Conservation (phyloP, 1,284 basidiomycete genomes). For the Rhodotorula sp. region DNA sequence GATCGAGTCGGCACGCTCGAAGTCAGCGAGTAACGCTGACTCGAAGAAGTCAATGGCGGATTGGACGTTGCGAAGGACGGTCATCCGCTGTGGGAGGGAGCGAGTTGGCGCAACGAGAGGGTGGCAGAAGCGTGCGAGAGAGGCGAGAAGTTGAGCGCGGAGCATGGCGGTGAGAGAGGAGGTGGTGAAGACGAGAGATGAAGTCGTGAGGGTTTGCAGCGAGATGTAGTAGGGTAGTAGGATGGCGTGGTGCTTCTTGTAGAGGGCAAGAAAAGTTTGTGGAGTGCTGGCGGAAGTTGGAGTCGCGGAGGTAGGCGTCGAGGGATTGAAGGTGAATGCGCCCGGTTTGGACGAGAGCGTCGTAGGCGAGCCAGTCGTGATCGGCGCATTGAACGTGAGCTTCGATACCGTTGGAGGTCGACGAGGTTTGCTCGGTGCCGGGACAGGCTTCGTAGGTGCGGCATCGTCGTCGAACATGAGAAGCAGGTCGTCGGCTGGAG, state of each 20-base stretch:
- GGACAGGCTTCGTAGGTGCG: too few species aligned
- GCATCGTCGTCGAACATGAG: slow-evolving; percentile 34
- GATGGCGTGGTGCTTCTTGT: slow-evolving; percentile 34
- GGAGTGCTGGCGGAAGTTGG: background rate
- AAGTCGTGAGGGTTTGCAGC: slow-evolving; percentile 41
- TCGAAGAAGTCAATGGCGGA: slow-evolving; percentile 83
- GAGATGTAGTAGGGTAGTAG: slow-evolving; percentile 45
- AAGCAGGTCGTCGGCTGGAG: slow-evolving; percentile 20
- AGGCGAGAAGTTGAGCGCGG: slow-evolving; percentile 55
- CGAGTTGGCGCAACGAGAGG: slow-evolving; percentile 61
- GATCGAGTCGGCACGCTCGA: slow-evolving; percentile 61
- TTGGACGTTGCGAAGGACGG: slow-evolving; percentile 63
- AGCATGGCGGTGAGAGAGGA: slow-evolving; percentile 22
- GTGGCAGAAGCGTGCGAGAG: slow-evolving; percentile 72
- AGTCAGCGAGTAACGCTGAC: slow-evolving; percentile 72
- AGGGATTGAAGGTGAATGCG: slow-evolving; percentile 13
- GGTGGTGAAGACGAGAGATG: slow-evolving; percentile 44
- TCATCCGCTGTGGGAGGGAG: slow-evolving; percentile 54
- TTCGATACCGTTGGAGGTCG: slow-evolving; percentile 8
- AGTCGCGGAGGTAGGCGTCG: background rate
- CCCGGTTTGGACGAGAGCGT: background rate
- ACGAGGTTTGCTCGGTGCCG: background rate
- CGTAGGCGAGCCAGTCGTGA: background rate
- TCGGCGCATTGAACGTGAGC: slow-evolving; percentile 19
- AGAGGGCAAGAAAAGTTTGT: slow-evolving; percentile 26